Base-by-base conservation (phyloP, 805 yeast species). In the Wickerhamiella siamensis region DNA sequence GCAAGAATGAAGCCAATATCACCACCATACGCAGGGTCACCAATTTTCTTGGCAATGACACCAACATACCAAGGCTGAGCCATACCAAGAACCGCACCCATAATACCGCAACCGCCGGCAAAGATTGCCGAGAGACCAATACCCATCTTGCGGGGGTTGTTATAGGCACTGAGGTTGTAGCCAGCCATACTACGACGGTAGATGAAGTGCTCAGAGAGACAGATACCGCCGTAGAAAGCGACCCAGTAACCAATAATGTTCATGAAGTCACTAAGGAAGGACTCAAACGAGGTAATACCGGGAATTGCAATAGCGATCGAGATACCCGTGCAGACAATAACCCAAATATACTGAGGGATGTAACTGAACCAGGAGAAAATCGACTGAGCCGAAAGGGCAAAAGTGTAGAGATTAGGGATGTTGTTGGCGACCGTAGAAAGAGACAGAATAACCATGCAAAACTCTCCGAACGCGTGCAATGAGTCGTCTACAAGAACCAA, bases 401-500 rank as follows among this genome's bases (percentile, higher is more conserved):
- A 74, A 20, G 96, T 83, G 69, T 87, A 87, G 80, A 84, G 77
- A 68, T 84, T 86, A 62, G 95, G 95, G 61, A 86, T 75, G 66
- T 84, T 86, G 70, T 83, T 84, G 50, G 95, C 78, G 43, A 87
- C 79, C 26, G 94, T 83, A 26, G 95, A 83, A 50, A 87, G 64
- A 15, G 94, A 83, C 49, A 87, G 66, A 16, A 87, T 24, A 26
- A 87, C 95, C 63, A 87, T 74, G 62, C 87, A 77, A 70, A 87
- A 84, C 61, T 83, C 78, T 48, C 95, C 95, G 52, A 87, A 83
- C 8, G 84, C 87, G 62, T 82, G 87, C 46, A 84, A 69, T 4
- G 94, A 79, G 58, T 86, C 72, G 49, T 75, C 71, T 41, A 83
- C 91, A 46, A 87, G 66, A 51, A 87, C 71, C 40, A 78, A 79